Percentiles rank a stretch among this genome's conserved stretches.
Evolutionary conservation across 1,284 basidiomycete species (phyloP).

Genomic region (Ganoderma lucidum): DNA sequence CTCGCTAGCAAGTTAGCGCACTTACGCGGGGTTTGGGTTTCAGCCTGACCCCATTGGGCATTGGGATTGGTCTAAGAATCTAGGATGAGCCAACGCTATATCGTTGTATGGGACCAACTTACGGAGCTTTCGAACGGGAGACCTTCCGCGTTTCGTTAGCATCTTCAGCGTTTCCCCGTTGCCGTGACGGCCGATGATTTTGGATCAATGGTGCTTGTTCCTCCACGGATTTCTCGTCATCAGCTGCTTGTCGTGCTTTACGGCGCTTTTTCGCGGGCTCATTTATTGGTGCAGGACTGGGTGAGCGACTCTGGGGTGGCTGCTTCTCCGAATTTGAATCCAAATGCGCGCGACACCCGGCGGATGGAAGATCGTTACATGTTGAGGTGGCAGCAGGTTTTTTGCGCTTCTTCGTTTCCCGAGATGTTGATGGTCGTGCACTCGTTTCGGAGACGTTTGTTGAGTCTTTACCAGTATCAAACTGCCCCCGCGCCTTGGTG

Average conservation of each 20-base stretch:
- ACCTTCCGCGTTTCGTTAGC: background rate
- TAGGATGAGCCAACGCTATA: background rate
- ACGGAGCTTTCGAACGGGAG: constrained; percentile 24
- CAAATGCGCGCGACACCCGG: background rate
- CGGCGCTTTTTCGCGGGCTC: background rate
- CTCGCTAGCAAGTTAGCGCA: background rate
- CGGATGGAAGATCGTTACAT: background rate
- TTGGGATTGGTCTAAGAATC: constrained; percentile 13
- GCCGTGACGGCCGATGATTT: background rate
- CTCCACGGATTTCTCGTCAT: background rate
- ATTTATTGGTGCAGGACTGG: background rate
- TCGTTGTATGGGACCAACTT: background rate
- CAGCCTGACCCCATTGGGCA: constrained; percentile 26
- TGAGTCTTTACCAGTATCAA: background rate
- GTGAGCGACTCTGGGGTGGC: background rate
- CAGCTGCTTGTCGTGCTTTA: background rate
- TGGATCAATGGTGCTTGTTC: background rate
- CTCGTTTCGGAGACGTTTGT: background rate
- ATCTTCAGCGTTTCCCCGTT: background rate
- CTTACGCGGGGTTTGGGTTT: constrained; percentile 36
- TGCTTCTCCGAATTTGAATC: background rate
- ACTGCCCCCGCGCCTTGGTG: background rate
- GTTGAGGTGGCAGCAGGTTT: background rate
- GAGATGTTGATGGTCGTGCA: background rate
- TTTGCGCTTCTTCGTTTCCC: background rate